These are phyloP conservation scores for Halenospora varia DNA, from an alignment of 495 filamentous ascomycete species.

Conservation along the genomic window DNA sequence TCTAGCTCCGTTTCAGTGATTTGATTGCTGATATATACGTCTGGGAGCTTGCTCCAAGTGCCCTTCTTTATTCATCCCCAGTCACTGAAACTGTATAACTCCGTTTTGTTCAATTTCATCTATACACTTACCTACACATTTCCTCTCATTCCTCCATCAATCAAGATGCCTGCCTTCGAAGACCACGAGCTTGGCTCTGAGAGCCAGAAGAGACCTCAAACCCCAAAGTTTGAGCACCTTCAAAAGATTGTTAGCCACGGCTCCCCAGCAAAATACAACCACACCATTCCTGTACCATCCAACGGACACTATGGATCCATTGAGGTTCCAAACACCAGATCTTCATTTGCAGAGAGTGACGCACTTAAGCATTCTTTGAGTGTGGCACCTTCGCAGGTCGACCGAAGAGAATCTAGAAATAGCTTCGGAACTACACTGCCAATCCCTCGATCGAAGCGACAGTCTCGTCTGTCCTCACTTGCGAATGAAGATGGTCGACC, in stretches of 20 bases:
- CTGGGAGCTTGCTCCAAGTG: conserved; percentile 1
- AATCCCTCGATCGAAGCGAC: conserved; percentile 68
- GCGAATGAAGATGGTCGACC: conserved; percentile 34
- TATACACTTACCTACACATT: conserved; percentile 11
- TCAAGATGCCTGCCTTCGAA: conserved; percentile 61
- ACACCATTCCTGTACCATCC: conserved; percentile 43
- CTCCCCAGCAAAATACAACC: conserved; percentile 17
- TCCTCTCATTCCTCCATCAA: conserved; percentile 14
- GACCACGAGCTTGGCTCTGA: conserved; percentile 50
- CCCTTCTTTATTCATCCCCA: not conserved
- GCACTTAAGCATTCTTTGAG: conserved; percentile 73
- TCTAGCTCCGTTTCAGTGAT: conserved; percentile 19
- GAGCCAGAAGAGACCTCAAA: conserved; percentile 31
- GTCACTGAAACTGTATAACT: too few species aligned
- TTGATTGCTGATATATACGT: conserved; percentile 15
- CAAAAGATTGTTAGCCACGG: conserved; percentile 25
- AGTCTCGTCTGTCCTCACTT: conserved; percentile 59
- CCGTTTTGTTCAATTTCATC: too few species aligned
- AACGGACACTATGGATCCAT: conserved; percentile 47
- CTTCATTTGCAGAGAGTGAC: conserved; percentile 63
- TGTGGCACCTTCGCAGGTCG: conserved; percentile 59
- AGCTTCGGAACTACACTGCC: conserved; percentile 75
- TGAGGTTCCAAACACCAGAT: conserved; percentile 68
- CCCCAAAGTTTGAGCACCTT: conserved; percentile 27
- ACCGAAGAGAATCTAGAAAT: conserved; percentile 68